Evolutionary conservation across 257 asterid species (phyloP).

Genomic region (Scutellaria galericulata): DNA sequence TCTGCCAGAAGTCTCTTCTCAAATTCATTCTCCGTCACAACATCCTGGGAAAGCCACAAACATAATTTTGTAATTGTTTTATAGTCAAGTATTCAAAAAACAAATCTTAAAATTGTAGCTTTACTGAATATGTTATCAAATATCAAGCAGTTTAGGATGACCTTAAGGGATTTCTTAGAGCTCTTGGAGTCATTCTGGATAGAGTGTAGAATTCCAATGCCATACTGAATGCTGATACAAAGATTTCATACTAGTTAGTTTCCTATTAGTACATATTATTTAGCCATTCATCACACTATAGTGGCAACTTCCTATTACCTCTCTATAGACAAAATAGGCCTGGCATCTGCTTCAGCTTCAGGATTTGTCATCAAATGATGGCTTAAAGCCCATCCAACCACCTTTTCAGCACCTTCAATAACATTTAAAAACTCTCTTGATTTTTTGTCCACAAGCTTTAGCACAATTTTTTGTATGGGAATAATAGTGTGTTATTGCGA

Average conservation of each 20-base stretch:
- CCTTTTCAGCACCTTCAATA: constrained; percentile 78
- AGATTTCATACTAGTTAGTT: constrained; percentile 30
- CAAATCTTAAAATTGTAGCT: constrained; percentile 7
- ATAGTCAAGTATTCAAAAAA: constrained; percentile 21
- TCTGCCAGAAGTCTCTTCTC: constrained; percentile 85
- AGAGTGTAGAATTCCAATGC: constrained; percentile 63
- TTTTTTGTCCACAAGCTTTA: constrained; percentile 21
- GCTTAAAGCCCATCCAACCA: constrained; percentile 86
- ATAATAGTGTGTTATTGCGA: background rate
- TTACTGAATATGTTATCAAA: constrained; percentile 13
- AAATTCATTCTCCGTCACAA: constrained; percentile 84
- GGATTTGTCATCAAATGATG: constrained; percentile 65
- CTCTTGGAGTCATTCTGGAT: constrained; percentile 74
- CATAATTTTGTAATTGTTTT: constrained; percentile 23
- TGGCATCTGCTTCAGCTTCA: constrained; percentile 54
- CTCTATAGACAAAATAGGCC: constrained; percentile 63
- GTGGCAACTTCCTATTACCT: constrained; percentile 55
- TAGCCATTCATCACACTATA: constrained; percentile 26
- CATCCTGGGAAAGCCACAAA: constrained; percentile 58
- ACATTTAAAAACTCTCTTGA: constrained; percentile 31
- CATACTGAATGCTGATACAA: constrained; percentile 69
- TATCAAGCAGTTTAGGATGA: constrained; percentile 37
- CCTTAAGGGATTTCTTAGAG: constrained; percentile 85
- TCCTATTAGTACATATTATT: constrained; percentile 13
- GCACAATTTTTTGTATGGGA: constrained; percentile 9